Evolutionary conservation across 2,329 filamentous ascomycete species (phyloP).

Genomic region (Claviceps sp.): DNA sequence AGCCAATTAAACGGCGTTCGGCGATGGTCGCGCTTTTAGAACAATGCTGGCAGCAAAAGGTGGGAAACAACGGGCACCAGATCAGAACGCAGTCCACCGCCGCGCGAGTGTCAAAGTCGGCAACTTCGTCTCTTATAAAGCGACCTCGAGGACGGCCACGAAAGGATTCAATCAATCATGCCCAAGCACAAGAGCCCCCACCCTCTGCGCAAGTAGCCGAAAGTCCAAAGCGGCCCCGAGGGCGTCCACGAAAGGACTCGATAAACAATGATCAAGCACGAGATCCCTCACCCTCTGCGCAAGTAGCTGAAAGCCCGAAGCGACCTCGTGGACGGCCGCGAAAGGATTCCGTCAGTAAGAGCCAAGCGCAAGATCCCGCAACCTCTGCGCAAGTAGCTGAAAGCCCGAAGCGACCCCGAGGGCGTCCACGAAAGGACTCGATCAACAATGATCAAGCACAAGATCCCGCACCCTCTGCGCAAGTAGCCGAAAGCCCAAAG

Average conservation of each 20-base stretch:
- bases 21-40: conserved; percentile 59
- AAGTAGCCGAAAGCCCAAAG: conserved; percentile 21
- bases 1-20: conserved; percentile 51
- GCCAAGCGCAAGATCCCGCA: conserved; percentile 19
- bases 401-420: conserved; percentile 8
- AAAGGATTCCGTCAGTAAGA: conserved; percentile 1
- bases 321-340: conserved; percentile 18
- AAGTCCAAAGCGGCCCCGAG: conserved; percentile 24
- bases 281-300: conserved; percentile 23
- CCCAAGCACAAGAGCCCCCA: conserved; percentile 19
- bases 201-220: conserved; percentile 20
- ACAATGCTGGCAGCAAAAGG: conserved; percentile 56
- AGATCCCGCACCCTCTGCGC: conserved; percentile 23
- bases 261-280: conserved; percentile 12
- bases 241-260: conserved; percentile 24
- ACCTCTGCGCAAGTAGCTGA: conserved; percentile 21
- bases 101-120: background rate
- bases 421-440: no score
- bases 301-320: conserved; percentile 21
- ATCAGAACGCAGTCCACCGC: conserved; percentile 8
- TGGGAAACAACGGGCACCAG: conserved; percentile 13
- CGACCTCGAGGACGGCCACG: conserved; percentile 21
- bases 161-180: conserved; percentile 14
- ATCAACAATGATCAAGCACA: conserved; percentile 9
- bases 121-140: conserved; percentile 10